Percentiles rank a stretch among this genome's conserved stretches.
These are phyloP conservation scores for Erucastrum elatum DNA, from an alignment of 345 rosid genomes.

Conservation along the genomic window DNA sequence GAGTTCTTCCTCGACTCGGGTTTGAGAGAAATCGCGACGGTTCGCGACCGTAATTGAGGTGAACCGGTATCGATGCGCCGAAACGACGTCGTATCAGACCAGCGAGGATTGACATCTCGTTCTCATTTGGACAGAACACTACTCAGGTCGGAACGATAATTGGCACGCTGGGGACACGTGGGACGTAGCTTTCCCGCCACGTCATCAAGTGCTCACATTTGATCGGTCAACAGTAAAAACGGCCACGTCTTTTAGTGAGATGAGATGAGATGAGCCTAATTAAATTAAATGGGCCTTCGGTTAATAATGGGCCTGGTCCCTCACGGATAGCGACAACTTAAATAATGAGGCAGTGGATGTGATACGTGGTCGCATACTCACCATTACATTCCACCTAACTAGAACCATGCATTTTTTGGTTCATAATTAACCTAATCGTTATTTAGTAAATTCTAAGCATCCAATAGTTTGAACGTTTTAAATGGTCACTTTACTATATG, in stretches of 20 bases:
- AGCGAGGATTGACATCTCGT: constrained; percentile 40
- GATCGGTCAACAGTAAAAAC: constrained; percentile 14
- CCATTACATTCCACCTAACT: not conserved
- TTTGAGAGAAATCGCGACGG: constrained; percentile 10
- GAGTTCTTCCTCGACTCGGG: constrained; percentile 35
- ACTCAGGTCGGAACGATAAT: not conserved
- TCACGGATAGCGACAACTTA: not conserved
- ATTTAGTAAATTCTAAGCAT: not conserved
- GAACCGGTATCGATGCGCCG: constrained; percentile 18
- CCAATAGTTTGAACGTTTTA: not conserved
- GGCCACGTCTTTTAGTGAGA: not conserved
- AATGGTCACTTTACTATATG: not conserved
- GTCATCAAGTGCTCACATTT: constrained; percentile 11
- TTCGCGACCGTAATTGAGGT: constrained; percentile 16
- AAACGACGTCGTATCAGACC: constrained; percentile 41
- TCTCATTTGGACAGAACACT: not conserved
- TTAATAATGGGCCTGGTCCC: constrained; percentile 7
- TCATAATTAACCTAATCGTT: not conserved
- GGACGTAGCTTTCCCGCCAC: not conserved
- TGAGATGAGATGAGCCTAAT: not conserved
- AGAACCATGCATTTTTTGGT: not conserved
- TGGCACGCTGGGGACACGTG: constrained; percentile 15
- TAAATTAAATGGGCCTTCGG: constrained; percentile 6
- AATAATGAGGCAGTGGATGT: constrained; percentile 8
- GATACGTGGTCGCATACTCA: constrained; percentile 28